A percentile compares a stretch with the other conserved stretches of the same genome.
Evolutionary conservation across 768 basidiomycete genomes (phyloP).

Genomic region (Mrakia frigida): DNA sequence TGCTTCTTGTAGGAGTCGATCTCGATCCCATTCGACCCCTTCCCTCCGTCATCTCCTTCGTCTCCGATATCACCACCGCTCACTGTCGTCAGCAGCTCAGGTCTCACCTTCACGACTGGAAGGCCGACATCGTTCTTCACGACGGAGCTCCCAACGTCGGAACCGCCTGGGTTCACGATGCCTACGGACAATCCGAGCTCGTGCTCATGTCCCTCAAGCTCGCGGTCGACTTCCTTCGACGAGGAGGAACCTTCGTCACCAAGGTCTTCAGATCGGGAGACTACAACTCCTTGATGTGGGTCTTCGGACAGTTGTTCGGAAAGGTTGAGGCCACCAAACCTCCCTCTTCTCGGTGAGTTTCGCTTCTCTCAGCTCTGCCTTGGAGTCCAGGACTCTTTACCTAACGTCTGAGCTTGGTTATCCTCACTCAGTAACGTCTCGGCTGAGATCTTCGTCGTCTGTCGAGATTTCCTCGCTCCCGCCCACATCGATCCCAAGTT

Average conservation of each 20-base stretch:
- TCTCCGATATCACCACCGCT: constrained; percentile 87
- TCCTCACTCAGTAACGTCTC: constrained; percentile 79
- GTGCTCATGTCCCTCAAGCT: constrained; percentile 92
- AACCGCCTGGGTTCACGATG: constrained; percentile 98
- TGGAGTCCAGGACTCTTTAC: not conserved
- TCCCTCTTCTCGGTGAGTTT: constrained; percentile 79
- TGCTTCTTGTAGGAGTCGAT: constrained; percentile 67
- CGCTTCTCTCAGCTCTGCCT: not conserved
- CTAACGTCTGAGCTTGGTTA: not conserved
- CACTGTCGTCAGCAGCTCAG: constrained; percentile 83
- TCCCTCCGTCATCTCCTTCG: constrained; percentile 83
- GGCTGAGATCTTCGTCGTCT: constrained; percentile 98
- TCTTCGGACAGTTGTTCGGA: constrained; percentile 90
- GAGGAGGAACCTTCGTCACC: constrained; percentile 93
- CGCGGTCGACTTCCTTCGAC: constrained; percentile 85
- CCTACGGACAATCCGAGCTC: constrained; percentile 92
- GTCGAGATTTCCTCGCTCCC: constrained; percentile 88
- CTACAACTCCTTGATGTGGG: constrained; percentile 98
- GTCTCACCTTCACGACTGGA: constrained; percentile 92
- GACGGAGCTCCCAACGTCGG: constrained; percentile 99
- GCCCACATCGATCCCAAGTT: constrained; percentile 96
- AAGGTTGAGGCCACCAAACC: constrained; percentile 99
- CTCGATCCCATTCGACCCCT: constrained; percentile 94
- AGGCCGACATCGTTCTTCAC: constrained; percentile 94
- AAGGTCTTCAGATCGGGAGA: constrained; percentile 98